Evolutionary conservation across 2,329 filamentous ascomycete species (phyloP).

Genomic region (Cercospora sp.): DNA sequence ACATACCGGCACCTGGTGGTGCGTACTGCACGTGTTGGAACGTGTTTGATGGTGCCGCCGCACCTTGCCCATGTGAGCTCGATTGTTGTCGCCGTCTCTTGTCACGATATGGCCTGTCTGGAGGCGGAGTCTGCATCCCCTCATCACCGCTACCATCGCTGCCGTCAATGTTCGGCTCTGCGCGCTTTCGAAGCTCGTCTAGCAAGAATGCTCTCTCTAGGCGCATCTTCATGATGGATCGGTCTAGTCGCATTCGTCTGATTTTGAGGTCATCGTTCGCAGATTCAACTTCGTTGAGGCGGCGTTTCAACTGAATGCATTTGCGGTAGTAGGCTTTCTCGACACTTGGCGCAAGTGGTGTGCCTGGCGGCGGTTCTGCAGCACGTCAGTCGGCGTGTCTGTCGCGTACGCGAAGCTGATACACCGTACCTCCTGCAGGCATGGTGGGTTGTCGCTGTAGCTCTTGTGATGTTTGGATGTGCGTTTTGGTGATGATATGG

Average conservation of each 20-base stretch:
- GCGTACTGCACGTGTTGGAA: conserved; percentile 19
- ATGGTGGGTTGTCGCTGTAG: background rate
- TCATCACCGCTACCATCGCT: conserved; percentile 39
- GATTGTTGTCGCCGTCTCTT: conserved; percentile 30
- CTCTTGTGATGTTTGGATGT: background rate
- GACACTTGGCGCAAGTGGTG: conserved; percentile 77
- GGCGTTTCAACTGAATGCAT: conserved; percentile 90
- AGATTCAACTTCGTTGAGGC: conserved; percentile 87
- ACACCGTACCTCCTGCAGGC: conserved; percentile 7
- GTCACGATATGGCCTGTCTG: conserved; percentile 36
- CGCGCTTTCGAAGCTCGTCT: conserved; percentile 50
- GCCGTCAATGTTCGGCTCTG: conserved; percentile 50
- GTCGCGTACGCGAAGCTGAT: background rate
- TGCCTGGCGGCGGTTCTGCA: conserved; percentile 28
- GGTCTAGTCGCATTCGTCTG: conserved; percentile 75
- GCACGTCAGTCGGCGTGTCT: background rate
- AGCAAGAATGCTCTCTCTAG: conserved; percentile 70
- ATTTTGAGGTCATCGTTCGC: conserved; percentile 82
- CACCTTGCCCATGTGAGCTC: conserved; percentile 8
- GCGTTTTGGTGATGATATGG: background rate
- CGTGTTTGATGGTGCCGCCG: conserved; percentile 20
- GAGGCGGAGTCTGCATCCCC: conserved; percentile 34
- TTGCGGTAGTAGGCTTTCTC: conserved; percentile 95
- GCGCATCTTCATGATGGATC: conserved; percentile 87
- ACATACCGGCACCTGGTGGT: background rate